Percentiles rank a stretch among this genome's conserved stretches.
These are phyloP conservation scores for Xylariaceae sp. DNA, from an alignment of 2,329 filamentous ascomycete genomes.

Conservation along the genomic window DNA sequence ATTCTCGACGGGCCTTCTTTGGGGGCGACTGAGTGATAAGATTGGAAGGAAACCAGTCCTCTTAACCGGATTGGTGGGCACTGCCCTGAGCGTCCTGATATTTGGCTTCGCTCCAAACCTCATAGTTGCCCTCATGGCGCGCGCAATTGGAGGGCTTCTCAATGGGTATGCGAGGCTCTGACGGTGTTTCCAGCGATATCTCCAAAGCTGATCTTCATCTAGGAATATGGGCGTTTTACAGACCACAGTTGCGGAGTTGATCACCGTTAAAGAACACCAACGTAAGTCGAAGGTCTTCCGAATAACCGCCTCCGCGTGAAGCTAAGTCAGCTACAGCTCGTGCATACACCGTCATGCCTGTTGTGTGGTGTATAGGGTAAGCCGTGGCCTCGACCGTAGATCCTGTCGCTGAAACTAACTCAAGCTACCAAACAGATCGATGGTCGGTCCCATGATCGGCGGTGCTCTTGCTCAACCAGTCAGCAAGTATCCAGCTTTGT, in stretches of 20 bases:
- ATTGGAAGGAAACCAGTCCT: constrained; percentile 91
- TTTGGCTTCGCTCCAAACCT: constrained; percentile 89
- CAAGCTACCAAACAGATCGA: constrained; percentile 60
- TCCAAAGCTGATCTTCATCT: constrained; percentile 24
- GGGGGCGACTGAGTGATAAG: constrained; percentile 88
- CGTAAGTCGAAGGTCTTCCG: constrained; percentile 48
- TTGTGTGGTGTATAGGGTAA: constrained; percentile 93
- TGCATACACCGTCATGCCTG: constrained; percentile 96
- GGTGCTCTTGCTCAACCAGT: constrained; percentile 86
- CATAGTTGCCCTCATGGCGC: constrained; percentile 76
- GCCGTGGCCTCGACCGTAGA: too few species aligned
- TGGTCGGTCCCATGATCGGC: constrained; percentile 87
- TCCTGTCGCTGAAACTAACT: too few species aligned
- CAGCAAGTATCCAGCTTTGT: constrained; percentile 71
- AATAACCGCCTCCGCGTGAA: constrained; percentile 3
- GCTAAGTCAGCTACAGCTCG: constrained; percentile 55
- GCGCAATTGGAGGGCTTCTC: constrained; percentile 82
- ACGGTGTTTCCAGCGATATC: too few species aligned
- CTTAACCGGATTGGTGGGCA: constrained; percentile 83
- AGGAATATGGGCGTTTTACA: constrained; percentile 94
- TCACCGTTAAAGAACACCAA: constrained; percentile 90
- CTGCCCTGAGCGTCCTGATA: constrained; percentile 83
- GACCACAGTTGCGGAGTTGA: constrained; percentile 90
- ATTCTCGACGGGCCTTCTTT: constrained; percentile 86
- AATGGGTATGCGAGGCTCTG: constrained; percentile 65